These are phyloP conservation scores for Gamsiella multidivaricata DNA, from an alignment of 192 early-diverging fungal species.

Conservation along the genomic window DNA sequence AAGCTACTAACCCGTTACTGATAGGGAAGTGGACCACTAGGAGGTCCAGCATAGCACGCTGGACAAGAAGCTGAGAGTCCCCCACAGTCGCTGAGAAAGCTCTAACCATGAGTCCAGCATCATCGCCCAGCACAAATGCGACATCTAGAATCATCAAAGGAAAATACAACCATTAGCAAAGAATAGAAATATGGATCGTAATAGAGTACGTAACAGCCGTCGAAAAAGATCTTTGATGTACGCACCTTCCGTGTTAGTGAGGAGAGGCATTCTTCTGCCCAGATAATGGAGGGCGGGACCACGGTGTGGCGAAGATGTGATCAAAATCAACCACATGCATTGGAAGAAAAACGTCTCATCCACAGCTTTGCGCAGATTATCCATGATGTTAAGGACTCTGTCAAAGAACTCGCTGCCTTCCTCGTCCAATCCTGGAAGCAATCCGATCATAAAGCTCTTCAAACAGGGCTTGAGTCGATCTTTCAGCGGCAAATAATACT, in stretches of 20 bases:
- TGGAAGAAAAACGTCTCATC: constrained; percentile 84
- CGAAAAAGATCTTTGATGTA: too few relatives aligned
- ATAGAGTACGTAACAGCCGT: too few relatives aligned
- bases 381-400: constrained; percentile 66
- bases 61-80: constrained; percentile 84
- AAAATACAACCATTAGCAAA: neutral
- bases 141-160: constrained; percentile 59
- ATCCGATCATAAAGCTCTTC: constrained; percentile 81
- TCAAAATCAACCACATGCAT: constrained; percentile 84
- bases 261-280: constrained; percentile 74
- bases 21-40: constrained; percentile 79
- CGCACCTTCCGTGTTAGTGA: constrained; percentile 74
- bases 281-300: constrained; percentile 84
- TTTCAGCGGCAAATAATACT: constrained; percentile 80
- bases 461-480: constrained; percentile 75
- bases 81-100: constrained; percentile 78
- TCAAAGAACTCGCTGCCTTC: constrained; percentile 88
- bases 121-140: constrained; percentile 75
- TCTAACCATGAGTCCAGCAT: constrained; percentile 75
- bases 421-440: constrained; percentile 90
- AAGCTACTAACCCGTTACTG: constrained; percentile 59
- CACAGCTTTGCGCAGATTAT: constrained; percentile 71
- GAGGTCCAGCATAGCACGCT: constrained; percentile 85
- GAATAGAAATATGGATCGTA: neutral
- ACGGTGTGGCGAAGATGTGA: constrained; percentile 74